Evolutionary conservation across 177 flowering plant species (phyloP), one percentile per base, ranked within the genome.

Genomic region (Telopea speciosissima): DNA sequence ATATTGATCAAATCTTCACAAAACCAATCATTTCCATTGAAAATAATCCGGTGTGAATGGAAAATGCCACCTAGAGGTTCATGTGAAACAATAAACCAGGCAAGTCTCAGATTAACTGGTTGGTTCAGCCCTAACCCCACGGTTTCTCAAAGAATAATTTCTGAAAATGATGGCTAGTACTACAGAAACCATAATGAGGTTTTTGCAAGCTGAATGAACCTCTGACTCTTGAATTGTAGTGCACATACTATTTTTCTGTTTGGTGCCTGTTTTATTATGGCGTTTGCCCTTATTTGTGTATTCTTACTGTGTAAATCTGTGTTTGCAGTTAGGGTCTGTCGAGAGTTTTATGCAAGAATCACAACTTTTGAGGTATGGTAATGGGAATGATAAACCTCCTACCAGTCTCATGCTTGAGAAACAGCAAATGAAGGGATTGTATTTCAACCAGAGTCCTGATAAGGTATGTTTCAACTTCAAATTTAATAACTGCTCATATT

Each of bases 401-500:
- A 96, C 99, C 19, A 90, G 93, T 65, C 90, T 96, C 81, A 85
- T 82, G 89, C 87, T 96, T 73, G 97, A 87, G 79, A 93, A 93
- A 76, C 84, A 93, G 79, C 96, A 87, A 70, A 87, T 87, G 83
- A 92, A 87, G 78, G 92, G 84, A 7, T 73, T 96, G 67, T 96
- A 93, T 80, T 96, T 96, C 84, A 90, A 93, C 75, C 97, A 96
- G 77, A 83, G 87, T 73, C 90, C 93, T 62, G 22, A 89, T 2
- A 96, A 96, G 98, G 99, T 93, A 79, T 64, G 75, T 58, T 58
- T 1, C n/a, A 58, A 8, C 14, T 19, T 58, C 8, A 7, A 21
- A 19, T 2, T 58, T 70, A 52, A 49, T 70, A 0, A 24, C 24
- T 24, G 63, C 36, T 52, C 5, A 12, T n/a, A 17, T 22, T 11